A percentile compares a stretch with the other conserved stretches of the same genome.
These are phyloP conservation scores for Fusarium incarnatum DNA, from an alignment of 2,329 filamentous ascomycete species.

Conservation along the genomic window DNA sequence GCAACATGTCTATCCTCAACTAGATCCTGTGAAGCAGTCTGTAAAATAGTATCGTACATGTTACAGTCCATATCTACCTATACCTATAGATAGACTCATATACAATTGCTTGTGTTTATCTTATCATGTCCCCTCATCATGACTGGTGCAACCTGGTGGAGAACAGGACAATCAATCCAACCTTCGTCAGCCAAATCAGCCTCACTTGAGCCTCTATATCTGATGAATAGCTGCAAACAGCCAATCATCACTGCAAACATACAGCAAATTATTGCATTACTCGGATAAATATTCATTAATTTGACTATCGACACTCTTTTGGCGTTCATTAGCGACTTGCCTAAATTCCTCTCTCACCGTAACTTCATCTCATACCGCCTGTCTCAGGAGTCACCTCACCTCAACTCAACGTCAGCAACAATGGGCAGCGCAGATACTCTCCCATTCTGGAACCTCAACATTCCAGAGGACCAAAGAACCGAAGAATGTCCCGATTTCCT, in stretches of 20 bases:
- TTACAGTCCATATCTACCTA: background rate
- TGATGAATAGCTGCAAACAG: background rate
- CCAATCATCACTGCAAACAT: background rate
- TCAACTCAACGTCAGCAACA: background rate
- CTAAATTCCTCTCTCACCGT: constrained; percentile 27
- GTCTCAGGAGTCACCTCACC: background rate
- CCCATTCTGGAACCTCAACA: constrained; percentile 87
- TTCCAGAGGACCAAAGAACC: constrained; percentile 71
- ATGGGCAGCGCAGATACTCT: constrained; percentile 54
- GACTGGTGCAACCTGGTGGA: constrained; percentile 17
- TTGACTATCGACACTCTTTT: background rate
- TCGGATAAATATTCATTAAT: background rate
- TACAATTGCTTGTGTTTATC: background rate
- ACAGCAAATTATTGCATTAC: background rate
- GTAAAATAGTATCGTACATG: background rate
- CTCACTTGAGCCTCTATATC: background rate
- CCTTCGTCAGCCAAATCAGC: background rate
- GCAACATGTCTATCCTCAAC: background rate
- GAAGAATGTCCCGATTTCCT: constrained; percentile 79
- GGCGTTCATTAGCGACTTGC: background rate
- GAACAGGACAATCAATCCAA: background rate
- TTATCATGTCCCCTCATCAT: constrained; percentile 2
- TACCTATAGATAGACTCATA: background rate
- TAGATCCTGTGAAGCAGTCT: background rate
- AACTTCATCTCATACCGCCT: constrained; percentile 6